Evolutionary conservation across 2,329 filamentous ascomycete genomes (phyloP), one percentile per base, ranked within the genome.

Genomic region (Trichoderma sp.): DNA sequence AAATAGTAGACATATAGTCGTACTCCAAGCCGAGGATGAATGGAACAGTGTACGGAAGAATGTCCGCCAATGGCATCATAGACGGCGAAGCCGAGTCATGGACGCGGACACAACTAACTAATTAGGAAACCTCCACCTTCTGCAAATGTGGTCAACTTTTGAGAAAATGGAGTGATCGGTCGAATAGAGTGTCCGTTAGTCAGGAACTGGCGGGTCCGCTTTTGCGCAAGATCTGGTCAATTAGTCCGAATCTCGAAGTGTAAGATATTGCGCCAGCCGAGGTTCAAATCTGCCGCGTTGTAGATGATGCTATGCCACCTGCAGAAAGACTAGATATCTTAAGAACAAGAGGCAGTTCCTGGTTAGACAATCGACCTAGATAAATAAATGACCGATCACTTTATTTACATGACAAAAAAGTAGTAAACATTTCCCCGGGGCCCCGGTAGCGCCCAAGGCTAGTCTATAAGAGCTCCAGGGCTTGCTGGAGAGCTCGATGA

Each of bases 81-180:
- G 15, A 15, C 15, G 11, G 18, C 65, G 47, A 24, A 67, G 64
- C 5, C 15, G 28, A 15, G 43, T 53, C 26, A 30, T 39, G 51
- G 15, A 8, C 53, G 53, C 56, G 56, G 56, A 30, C 28, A 58
- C 15, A n/a, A 60, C 24, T 68, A 28, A 68, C 65, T 18, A 47
- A 60, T 36, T 60, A 32, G 53, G 65, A 47, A 70, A 28, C 43
- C 61, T 70, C 43, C 43, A 70, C 67, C 15, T 70, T 62, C 58
- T 63, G 11, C n/a, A 61, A 36, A 18, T 26, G 57, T 69, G 2
- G 26, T 5, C 21, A n/a, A 24, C 4, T 24, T n/a, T 68, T 43
- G 7, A 21, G 8, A 60, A 47, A 9, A 36, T 18, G 11, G 56
- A 32, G 18, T n/a, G 30, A 4, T 60, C 26, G 6, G 26, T 34